Conservation (phyloP, 1,139 yeast species). For the Geotrichum fermentans region DNA sequence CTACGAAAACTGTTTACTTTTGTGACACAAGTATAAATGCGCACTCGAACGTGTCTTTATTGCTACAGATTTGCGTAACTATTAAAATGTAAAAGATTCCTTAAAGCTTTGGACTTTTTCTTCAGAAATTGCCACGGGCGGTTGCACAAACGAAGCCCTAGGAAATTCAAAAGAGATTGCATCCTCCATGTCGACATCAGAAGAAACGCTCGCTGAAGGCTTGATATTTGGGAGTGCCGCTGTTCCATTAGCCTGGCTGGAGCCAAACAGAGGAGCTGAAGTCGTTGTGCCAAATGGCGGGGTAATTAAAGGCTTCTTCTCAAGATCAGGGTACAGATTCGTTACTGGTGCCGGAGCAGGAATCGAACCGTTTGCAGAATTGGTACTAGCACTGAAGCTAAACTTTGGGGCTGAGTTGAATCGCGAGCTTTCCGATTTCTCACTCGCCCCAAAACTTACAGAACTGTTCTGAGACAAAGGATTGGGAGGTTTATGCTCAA, state of each 20-base stretch:
- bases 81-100: background rate
- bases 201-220: too few relatives aligned
- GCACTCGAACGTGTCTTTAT: too few relatives aligned
- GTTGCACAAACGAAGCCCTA: background rate
- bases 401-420: background rate
- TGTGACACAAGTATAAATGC: too few relatives aligned
- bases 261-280: background rate
- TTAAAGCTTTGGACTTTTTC: background rate
- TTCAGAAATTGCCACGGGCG: constrained; percentile 1
- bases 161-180: background rate
- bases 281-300: background rate
- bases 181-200: too few relatives aligned
- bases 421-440: background rate
- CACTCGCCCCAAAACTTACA: background rate
- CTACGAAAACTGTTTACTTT: too few relatives aligned
- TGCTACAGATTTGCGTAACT: too few relatives aligned
- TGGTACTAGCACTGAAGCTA: background rate
- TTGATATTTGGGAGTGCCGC: background rate
- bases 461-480: background rate
- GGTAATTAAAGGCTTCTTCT: background rate
- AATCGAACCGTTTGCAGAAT: too few relatives aligned
- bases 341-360: background rate
- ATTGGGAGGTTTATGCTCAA: background rate
- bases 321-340: background rate
- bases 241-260: background rate